Conservation (phyloP, 2,329 filamentous ascomycete species). For the Bipolaris gigantea region DNA sequence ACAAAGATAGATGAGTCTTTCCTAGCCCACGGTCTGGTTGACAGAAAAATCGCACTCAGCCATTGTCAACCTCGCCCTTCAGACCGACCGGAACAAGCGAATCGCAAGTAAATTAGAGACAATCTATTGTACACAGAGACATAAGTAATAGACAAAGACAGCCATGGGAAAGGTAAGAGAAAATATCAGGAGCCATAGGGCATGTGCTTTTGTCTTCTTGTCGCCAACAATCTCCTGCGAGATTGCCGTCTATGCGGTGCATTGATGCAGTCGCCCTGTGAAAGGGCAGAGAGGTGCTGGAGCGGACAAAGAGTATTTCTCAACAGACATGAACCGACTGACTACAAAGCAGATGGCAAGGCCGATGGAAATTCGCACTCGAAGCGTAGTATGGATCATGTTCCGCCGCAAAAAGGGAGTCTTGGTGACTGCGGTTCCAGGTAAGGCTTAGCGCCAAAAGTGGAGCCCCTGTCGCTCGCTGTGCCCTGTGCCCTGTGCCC, state of each 20-base stretch:
- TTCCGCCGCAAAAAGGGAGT: constrained; percentile 13
- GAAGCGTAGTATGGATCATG: constrained; percentile 7
- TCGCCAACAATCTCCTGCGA: neutral
- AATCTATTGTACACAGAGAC: neutral
- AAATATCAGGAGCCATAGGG: neutral
- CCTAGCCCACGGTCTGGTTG: neutral
- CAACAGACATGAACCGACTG: neutral
- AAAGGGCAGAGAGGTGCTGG: too few relatives aligned
- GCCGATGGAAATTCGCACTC: neutral
- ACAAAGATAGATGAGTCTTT: neutral
- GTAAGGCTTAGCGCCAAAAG: constrained; percentile 17
- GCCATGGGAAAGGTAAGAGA: neutral
- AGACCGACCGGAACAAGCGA: neutral
- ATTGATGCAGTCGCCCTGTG: neutral
- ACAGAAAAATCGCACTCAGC: neutral
- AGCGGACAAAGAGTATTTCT: too few relatives aligned
- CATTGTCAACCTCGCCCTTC: neutral
- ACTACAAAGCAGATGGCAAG: constrained; percentile 3
- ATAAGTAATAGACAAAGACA: neutral
- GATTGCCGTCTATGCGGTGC: neutral
- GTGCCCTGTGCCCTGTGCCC: constrained; percentile 13
- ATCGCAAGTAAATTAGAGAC: neutral
- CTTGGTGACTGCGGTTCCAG: constrained; percentile 11
- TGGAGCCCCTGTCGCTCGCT: constrained; percentile 9
- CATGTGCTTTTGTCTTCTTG: neutral